A percentile compares a stretch with the other conserved stretches of the same genome.
phyloP scores from a whole-genome alignment of 75 land plant species.

The Picea sitchensis region DNA sequence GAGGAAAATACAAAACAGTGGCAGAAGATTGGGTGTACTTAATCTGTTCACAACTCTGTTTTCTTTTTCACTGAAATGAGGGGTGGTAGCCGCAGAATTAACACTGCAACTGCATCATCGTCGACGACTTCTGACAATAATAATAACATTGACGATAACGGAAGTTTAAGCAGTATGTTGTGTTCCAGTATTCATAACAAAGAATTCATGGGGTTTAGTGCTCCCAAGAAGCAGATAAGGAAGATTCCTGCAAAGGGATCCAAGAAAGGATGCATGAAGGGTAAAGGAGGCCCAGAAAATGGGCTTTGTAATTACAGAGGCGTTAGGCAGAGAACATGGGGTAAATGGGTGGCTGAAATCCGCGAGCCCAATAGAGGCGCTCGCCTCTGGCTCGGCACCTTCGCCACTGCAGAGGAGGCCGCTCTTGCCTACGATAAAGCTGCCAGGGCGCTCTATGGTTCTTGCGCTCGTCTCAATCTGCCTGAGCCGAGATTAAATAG shows the following conservation, averaged over 20 bases:
- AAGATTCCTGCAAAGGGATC: conserved; percentile 30
- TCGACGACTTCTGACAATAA: no score
- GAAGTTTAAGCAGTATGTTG: no score
- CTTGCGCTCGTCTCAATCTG: conserved; percentile 39
- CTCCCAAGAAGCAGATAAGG: conserved; percentile 7
- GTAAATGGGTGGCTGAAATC: conserved; percentile 73
- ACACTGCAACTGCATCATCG: no score
- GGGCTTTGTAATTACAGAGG: conserved; percentile 50
- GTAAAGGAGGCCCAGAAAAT: conserved; percentile 80
- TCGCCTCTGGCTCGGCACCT: conserved; percentile 69
- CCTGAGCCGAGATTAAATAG: neutral
- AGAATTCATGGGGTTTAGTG: neutral
- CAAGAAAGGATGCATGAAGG: conserved; percentile 81
- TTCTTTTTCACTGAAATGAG: no score
- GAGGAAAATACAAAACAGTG: no score
- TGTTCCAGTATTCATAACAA: no score
- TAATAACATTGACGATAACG: no score
- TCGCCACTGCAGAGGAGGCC: conserved; percentile 46
- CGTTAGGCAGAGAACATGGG: conserved; percentile 68
- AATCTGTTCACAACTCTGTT: no score
- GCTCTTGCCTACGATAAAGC: conserved; percentile 62
- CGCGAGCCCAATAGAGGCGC: conserved; percentile 62
- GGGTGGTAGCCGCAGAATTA: no score
- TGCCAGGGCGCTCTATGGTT: conserved; percentile 45
- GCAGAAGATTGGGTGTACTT: no score